These are phyloP conservation scores for Deinandra increscens DNA, from an alignment of 129 eudicot species.

Conservation along the genomic window DNA sequence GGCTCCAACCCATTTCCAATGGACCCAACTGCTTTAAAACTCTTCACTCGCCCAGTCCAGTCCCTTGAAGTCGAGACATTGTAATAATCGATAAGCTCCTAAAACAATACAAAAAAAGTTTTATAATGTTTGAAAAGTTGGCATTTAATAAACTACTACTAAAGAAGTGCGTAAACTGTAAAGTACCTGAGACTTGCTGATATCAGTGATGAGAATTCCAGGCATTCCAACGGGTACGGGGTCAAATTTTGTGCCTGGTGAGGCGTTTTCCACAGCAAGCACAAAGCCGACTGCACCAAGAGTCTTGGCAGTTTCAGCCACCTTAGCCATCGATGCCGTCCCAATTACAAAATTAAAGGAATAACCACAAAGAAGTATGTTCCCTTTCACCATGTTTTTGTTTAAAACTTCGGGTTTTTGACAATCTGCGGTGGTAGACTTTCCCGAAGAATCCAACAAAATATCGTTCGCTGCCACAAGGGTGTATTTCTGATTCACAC, in stretches of 20 bases:
- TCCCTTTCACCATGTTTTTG: constrained; percentile 83
- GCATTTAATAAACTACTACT: background rate
- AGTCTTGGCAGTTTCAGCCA: constrained; percentile 74
- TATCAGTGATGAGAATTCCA: constrained; percentile 88
- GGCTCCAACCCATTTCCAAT: constrained; percentile 88
- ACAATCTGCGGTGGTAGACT: constrained; percentile 74
- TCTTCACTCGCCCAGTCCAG: constrained; percentile 96
- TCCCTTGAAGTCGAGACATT: constrained; percentile 83
- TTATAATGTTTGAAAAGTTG: constrained; percentile 11
- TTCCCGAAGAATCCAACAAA: constrained; percentile 72
- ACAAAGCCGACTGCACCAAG: constrained; percentile 95
- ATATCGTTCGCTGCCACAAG: constrained; percentile 95
- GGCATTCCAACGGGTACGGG: constrained; percentile 88
- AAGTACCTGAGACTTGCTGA: constrained; percentile 64
- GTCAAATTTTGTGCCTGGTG: constrained; percentile 96
- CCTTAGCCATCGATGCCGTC: constrained; percentile 72
- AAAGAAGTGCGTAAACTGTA: background rate
- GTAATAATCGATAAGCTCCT: constrained; percentile 95
- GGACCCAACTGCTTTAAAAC: constrained; percentile 81
- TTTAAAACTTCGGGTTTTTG: constrained; percentile 87
- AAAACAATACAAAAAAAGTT: constrained; percentile 21
- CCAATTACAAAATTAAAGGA: constrained; percentile 90
- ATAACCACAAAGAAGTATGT: constrained; percentile 92
- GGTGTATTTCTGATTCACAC: constrained; percentile 54
- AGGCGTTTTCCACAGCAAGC: constrained; percentile 84